Evolutionary conservation across 164 flowering plant species (phyloP), one percentile per base, ranked within the genome.

Genomic region (Magnolia sinica): DNA sequence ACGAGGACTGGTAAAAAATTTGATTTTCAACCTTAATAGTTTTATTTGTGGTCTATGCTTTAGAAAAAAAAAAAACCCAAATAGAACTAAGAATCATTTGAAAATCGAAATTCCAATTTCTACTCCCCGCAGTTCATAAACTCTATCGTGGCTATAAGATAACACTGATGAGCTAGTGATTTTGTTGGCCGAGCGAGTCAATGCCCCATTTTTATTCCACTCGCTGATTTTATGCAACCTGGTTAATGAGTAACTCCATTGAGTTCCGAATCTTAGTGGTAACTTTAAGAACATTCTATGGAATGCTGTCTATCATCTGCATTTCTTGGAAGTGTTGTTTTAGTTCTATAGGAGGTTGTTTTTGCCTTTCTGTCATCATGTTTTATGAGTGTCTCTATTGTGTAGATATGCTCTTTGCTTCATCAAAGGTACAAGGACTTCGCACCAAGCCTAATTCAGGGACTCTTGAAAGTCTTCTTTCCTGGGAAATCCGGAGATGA

Each of bases 401-500:
- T 76, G 37, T 73, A 96, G 99, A 87, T 94, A 66, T 96, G 99
- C 85, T 96, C 97, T 70, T 82, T 96, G 87, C 98, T 96, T 82
- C 99, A 96, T 85, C 99, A 96, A 82, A 87, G 99, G 80, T 96
- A 94, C 87, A 89, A 85, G 77, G 99, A 96, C 76, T 96, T 96
- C 83, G 87, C 95, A 1, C 91, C 97, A 68, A 89, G 89, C 82
- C 86, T 96, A 69, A 75, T 85, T 59, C 97, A 96, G 78, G 97
- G 99, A 74, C 92, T 96, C 31, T 73, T 89, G 77, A 96, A 92
- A 87, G 82, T 92, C 71, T 96, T 94, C 80, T 86, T 86, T 74
- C 95, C 95, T 70, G 97, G 97, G 79, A 96, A 96, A 80, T 85
- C 92, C 69, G 87, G 83, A 37, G 99, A 96, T 68, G 99, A 96